Evolutionary conservation across 1,284 basidiomycete genomes (phyloP), one percentile per base, ranked within the genome.

Genomic region (Pyrrhoderma lamaoense): DNA sequence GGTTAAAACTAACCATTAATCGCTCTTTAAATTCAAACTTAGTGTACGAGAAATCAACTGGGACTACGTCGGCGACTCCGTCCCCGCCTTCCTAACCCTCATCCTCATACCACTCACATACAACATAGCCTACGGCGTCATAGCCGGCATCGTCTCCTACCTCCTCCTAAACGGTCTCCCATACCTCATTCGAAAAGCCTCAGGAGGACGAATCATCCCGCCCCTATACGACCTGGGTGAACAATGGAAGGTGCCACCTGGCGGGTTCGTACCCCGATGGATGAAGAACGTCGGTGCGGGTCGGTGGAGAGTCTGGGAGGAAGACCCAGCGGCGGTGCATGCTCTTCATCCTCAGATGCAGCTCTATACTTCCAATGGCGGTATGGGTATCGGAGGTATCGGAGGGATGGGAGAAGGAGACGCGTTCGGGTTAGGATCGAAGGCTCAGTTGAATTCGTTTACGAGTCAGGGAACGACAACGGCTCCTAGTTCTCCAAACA

Each of bases 51-150:
- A 89, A 53, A 86, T 94, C 67, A 93, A 93, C 68, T 94, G 91
- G 90, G 76, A 84, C 63, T 94, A 89, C 63, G 75, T 85, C 38
- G 89, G 90, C 23, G 91, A 94, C 64, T 80, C 87, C 13, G 77
- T 93, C 2, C 91, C 91, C 5, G 85, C 88, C 0, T 91, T 92
- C 73, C 66, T 92, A 51, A 85, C 83, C 0, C 70, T 92, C 52
- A 73, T 90, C 46, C 73, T 88, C 53, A 91, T 91, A 59, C 89
- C 79, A 55, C 66, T 90, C 51, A 81, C 85, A 8, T 89, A 82
- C 75, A 86, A 88, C 74, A 92, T 93, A 63, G 88, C 90, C 25
- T 93, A 93, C 65, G 91, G 90, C 59, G 82, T 93, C 62, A 92
- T 93, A 56, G 84, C 84, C 0, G 90, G 89, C 46, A 74, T 93